phyloP scores from a whole-genome alignment of 2,329 filamentous ascomycete genomes.

The Chlorencoelia australis region DNA sequence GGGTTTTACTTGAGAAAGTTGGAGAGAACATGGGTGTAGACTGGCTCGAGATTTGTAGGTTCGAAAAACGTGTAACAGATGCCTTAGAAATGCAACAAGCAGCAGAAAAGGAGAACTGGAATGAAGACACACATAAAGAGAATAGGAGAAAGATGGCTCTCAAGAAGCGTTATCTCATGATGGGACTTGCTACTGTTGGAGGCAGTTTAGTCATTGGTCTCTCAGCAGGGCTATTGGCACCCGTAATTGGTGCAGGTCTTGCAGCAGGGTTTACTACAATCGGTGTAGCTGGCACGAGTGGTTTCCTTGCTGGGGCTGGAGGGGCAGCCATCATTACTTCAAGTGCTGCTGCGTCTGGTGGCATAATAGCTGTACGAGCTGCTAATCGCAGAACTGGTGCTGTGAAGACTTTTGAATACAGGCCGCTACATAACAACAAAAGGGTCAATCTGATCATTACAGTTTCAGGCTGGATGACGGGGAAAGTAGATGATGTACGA shows the following conservation, averaged over 20 bases:
- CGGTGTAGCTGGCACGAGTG: slow-evolving; percentile 77
- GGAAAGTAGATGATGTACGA: slow-evolving; percentile 92
- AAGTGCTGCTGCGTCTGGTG: slow-evolving; percentile 73
- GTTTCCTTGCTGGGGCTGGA: slow-evolving; percentile 83
- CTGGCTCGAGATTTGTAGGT: slow-evolving; percentile 90
- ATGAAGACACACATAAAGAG: slow-evolving; percentile 91
- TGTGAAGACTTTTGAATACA: slow-evolving; percentile 94
- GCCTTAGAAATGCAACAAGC: slow-evolving; percentile 96
- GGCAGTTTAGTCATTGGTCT: slow-evolving; percentile 91
- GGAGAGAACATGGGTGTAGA: slow-evolving; percentile 70
- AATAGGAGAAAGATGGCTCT: slow-evolving; percentile 68
- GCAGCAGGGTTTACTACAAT: slow-evolving; percentile 94
- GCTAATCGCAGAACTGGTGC: slow-evolving; percentile 82
- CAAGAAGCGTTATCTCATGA: slow-evolving; percentile 80
- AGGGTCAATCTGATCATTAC: slow-evolving; percentile 92
- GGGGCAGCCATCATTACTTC: slow-evolving; percentile 93
- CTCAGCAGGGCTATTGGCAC: slow-evolving; percentile 82
- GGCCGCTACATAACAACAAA: slow-evolving; percentile 96
- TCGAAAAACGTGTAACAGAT: slow-evolving; percentile 95
- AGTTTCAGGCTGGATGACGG: slow-evolving; percentile 95
- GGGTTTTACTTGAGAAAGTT: slow-evolving; percentile 73
- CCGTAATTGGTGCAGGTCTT: slow-evolving; percentile 86
- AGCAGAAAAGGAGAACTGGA: slow-evolving; percentile 93
- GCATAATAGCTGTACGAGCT: slow-evolving; percentile 75
- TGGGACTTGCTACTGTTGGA: slow-evolving; percentile 93